Conservation (phyloP, 257 asterid genomes). For the Euphrasia confusa region DNA sequence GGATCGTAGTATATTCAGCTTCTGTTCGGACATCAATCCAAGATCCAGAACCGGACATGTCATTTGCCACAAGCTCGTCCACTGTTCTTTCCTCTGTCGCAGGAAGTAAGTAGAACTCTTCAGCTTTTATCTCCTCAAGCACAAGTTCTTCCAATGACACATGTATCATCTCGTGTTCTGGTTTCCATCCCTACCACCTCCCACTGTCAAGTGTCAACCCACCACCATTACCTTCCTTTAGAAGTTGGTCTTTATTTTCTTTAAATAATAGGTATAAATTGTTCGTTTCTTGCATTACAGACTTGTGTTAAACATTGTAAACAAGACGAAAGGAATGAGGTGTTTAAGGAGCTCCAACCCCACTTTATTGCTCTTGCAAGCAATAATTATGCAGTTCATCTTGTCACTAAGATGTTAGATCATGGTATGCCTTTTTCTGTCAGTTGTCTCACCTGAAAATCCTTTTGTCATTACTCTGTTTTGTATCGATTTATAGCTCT, state of each 20-base stretch:
- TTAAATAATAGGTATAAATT: constrained; percentile 3
- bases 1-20: constrained; percentile 32
- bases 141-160: constrained; percentile 16
- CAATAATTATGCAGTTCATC: constrained; percentile 80
- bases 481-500: neutral
- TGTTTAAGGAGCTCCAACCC: constrained; percentile 71
- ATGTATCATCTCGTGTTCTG: too few species aligned
- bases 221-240: constrained; percentile 5
- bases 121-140: constrained; percentile 47
- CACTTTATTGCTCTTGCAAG: constrained; percentile 58
- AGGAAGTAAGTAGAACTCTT: constrained; percentile 30
- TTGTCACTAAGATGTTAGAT: constrained; percentile 78
- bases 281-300: constrained; percentile 35
- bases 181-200: neutral
- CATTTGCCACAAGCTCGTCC: constrained; percentile 37
- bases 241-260: too few species aligned
- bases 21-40: constrained; percentile 44
- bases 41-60: constrained; percentile 31
- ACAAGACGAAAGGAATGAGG: constrained; percentile 68
- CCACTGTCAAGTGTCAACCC: neutral
- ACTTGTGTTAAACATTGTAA: constrained; percentile 81
- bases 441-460: constrained; percentile 6
- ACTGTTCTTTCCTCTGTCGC: constrained; percentile 28
- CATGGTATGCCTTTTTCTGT: constrained; percentile 38
- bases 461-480: neutral